Evolutionary conservation across 1,284 basidiomycete species (phyloP).

Genomic region (Ustilago tritici): DNA sequence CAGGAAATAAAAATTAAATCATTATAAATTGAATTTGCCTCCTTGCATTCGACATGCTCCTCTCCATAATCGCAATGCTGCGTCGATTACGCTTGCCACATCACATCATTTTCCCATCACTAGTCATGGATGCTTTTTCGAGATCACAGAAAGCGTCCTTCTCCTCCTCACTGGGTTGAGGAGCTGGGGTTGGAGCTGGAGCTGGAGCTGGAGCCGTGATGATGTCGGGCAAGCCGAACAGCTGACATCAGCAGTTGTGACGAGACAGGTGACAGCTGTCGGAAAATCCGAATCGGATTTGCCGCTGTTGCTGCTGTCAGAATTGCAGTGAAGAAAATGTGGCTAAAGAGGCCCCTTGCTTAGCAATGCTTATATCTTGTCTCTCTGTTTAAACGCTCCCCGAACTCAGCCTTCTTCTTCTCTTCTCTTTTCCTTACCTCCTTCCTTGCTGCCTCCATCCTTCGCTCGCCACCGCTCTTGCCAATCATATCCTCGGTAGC

Average conservation of each 20-base stretch:
- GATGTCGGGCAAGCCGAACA: background rate
- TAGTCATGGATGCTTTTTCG: background rate
- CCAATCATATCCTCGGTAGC: background rate
- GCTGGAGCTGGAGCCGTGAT: background rate
- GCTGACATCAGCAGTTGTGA: background rate
- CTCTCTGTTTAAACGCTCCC: background rate
- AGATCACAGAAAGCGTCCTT: too few relatives aligned
- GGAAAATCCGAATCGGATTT: background rate
- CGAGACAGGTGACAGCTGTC: conserved; percentile 1
- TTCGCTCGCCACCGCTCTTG: conserved; percentile 1
- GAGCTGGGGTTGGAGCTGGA: background rate
- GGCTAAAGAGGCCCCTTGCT: conserved; percentile 7
- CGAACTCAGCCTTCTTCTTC: background rate
- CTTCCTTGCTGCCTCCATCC: background rate
- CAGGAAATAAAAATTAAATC: background rate
- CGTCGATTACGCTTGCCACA: background rate
- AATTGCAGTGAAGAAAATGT: background rate
- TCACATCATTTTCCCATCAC: background rate
- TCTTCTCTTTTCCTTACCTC: too few relatives aligned
- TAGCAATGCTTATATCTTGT: conserved; percentile 5
- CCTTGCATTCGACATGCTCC: conserved; percentile 1
- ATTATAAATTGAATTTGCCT: background rate
- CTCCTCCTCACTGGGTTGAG: too few relatives aligned
- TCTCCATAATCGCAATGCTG: background rate
- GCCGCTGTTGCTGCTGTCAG: too few relatives aligned